Conservation (phyloP, 1,139 yeast species). For the Diutina pseudorugosa region DNA sequence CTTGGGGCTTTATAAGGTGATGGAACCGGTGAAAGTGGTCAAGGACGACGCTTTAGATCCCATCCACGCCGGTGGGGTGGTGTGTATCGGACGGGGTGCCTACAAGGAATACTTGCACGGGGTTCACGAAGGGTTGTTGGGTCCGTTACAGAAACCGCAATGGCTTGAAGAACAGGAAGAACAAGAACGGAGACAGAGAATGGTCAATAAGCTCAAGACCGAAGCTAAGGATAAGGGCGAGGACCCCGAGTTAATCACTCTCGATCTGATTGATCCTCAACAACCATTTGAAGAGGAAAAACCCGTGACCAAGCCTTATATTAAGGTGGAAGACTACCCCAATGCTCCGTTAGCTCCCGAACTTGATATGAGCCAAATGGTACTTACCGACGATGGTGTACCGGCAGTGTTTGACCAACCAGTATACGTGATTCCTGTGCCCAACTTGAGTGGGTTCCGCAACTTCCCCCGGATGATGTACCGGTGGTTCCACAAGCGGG, state of each 20-base stretch:
- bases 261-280: background rate
- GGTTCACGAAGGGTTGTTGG: conserved; percentile 86
- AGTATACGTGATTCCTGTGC: conserved; percentile 58
- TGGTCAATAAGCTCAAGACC: conserved; percentile 4
- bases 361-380: conserved; percentile 20
- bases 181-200: conserved; percentile 11
- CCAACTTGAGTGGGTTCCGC: conserved; percentile 65
- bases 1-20: conserved; percentile 41
- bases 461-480: conserved; percentile 67
- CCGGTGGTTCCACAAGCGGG: conserved; percentile 65
- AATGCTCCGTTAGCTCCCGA: conserved; percentile 51
- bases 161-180: conserved; percentile 17
- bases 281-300: conserved; percentile 13
- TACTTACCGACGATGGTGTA: conserved; percentile 24
- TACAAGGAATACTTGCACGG: conserved; percentile 88
- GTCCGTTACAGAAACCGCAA: conserved; percentile 67
- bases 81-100: conserved; percentile 92
- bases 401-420: conserved; percentile 68
- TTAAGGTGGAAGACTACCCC: conserved; percentile 42
- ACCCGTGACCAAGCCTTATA: conserved; percentile 54
- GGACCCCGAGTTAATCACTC: background rate
- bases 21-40: conserved; percentile 21
- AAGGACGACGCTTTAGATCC: conserved; percentile 39
- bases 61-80: conserved; percentile 63
- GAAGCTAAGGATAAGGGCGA: conserved; percentile 9